Percentiles rank a stretch among this genome's conserved stretches.
Evolutionary conservation across 2,329 filamentous ascomycete genomes (phyloP).

Genomic region (Botrytis sinoallii): DNA sequence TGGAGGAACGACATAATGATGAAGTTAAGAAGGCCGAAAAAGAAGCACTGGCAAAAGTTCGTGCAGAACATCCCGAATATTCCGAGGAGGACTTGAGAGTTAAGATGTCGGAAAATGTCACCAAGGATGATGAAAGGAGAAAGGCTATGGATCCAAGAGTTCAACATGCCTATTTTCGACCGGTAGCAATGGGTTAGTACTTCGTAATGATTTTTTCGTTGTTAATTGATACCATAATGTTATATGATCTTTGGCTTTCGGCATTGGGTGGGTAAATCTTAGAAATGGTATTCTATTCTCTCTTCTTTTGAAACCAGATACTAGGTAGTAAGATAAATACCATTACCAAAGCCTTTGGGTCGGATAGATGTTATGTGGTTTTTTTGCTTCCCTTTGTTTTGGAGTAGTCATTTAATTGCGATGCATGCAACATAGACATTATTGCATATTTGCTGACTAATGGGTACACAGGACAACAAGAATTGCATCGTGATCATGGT

Average conservation of each 20-base stretch:
- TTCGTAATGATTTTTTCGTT: background rate
- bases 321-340: background rate
- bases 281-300: background rate
- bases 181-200: constrained; percentile 2
- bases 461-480: background rate
- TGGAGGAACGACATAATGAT: constrained; percentile 56
- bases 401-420: background rate
- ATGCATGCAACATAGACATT: background rate
- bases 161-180: background rate
- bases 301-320: background rate
- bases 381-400: background rate
- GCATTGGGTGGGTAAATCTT: background rate
- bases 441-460: constrained; percentile 13
- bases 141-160: constrained; percentile 22
- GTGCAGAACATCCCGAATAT: constrained; percentile 59
- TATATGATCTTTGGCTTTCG: background rate
- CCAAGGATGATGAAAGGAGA: constrained; percentile 41
- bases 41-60: constrained; percentile 52
- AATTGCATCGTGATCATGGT: background rate
- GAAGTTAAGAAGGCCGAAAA: constrained; percentile 63
- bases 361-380: background rate
- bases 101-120: constrained; percentile 53
- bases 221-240: background rate
- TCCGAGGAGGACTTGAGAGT: constrained; percentile 56
- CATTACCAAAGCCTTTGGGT: background rate